Conservation (phyloP, 2,329 filamentous ascomycete species). For the Tolypocladium pustulatum region DNA sequence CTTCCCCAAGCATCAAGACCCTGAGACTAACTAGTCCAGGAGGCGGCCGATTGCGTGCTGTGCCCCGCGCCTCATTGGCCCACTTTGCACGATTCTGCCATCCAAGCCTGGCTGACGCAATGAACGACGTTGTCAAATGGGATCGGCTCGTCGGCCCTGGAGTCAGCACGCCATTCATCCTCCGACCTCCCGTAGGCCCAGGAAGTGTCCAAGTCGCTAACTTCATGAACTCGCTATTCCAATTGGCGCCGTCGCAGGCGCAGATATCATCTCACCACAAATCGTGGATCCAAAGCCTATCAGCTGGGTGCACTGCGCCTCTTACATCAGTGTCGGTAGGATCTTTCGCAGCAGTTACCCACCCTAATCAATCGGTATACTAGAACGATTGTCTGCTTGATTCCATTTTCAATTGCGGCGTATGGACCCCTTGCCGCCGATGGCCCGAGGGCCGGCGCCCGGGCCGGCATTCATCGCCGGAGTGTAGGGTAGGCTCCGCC, state of each 20-base stretch:
- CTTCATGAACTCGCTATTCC: too few relatives aligned
- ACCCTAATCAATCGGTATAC: background rate
- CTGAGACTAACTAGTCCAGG: conserved; percentile 1
- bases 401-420: background rate
- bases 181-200: background rate
- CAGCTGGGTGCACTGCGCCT: background rate
- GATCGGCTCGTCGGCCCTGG: background rate
- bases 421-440: background rate
- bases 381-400: background rate
- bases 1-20: background rate
- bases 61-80: conserved; percentile 13
- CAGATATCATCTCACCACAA: background rate
- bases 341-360: background rate
- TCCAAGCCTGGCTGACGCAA: conserved; percentile 18
- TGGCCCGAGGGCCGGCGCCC: background rate
- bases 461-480: background rate
- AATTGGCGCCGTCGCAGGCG: background rate
- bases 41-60: conserved; percentile 17
- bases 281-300: background rate
- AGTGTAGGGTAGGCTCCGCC: background rate
- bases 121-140: background rate
- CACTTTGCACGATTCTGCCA: conserved; percentile 12
- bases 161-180: background rate
- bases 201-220: background rate
- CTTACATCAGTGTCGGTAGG: background rate